Percentiles rank a stretch among this genome's conserved stretches.
Conservation (phyloP, 768 basidiomycete genomes). For the Lyophyllum semitale region DNA sequence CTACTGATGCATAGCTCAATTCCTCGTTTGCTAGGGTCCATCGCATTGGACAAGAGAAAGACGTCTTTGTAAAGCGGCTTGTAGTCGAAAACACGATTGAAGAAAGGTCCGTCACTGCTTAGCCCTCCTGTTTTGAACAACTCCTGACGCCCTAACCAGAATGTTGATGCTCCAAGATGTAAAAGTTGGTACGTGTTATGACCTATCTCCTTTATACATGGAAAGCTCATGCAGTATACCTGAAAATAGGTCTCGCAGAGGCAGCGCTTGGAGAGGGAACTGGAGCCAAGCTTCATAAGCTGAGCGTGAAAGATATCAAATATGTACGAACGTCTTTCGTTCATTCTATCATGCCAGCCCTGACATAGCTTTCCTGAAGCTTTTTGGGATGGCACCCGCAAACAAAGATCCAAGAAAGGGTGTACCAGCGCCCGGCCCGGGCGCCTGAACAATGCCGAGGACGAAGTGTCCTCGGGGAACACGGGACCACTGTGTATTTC, state of each 20-base stretch:
- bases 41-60: conserved; percentile 70
- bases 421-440: neutral
- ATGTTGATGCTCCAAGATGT: conserved; percentile 73
- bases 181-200: conserved; percentile 48
- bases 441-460: neutral
- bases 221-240: neutral
- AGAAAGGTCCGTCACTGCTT: conserved; percentile 57
- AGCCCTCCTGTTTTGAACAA: neutral
- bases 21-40: conserved; percentile 52
- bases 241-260: conserved; percentile 60
- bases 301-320: conserved; percentile 72
- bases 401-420: neutral
- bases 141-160: conserved; percentile 28
- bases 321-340: conserved; percentile 38
- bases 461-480: neutral
- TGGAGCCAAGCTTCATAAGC: conserved; percentile 59
- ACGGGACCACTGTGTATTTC: neutral
- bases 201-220: neutral
- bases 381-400: conserved; percentile 37
- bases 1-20: conserved; percentile 13
- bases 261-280: conserved; percentile 72
- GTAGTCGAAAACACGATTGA: conserved; percentile 73
- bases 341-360: neutral
- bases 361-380: conserved; percentile 19
- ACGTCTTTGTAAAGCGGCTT: conserved; percentile 67